Evolutionary conservation across 306 rosid species (phyloP).

Genomic region (Rosa lucieae): DNA sequence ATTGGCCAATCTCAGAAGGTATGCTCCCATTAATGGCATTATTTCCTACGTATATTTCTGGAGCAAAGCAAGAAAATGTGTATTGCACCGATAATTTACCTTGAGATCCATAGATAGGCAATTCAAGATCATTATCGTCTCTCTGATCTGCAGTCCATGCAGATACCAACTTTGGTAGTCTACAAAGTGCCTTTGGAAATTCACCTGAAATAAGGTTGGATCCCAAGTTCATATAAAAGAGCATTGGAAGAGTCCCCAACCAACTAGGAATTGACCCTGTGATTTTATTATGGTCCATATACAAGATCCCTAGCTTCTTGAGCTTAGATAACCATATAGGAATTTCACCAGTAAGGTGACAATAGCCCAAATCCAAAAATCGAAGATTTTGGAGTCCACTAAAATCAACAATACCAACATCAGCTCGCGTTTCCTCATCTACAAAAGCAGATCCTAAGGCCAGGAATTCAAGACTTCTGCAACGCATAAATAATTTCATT

Average conservation of each 20-base stretch:
- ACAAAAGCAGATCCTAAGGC: background rate
- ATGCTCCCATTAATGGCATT: background rate
- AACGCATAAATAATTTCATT: background rate
- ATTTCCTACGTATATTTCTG: background rate
- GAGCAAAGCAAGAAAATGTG: background rate
- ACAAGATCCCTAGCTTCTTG: background rate
- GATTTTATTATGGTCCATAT: background rate
- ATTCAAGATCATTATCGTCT: background rate
- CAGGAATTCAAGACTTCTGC: background rate
- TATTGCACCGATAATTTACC: background rate
- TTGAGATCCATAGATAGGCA: background rate
- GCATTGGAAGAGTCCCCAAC: background rate
- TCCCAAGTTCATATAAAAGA: background rate
- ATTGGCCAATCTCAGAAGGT: background rate
- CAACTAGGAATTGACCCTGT: background rate
- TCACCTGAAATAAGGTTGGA: background rate
- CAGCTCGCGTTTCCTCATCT: background rate
- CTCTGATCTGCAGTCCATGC: background rate
- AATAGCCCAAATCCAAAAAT: background rate
- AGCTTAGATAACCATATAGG: background rate
- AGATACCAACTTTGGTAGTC: background rate
- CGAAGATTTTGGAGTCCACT: background rate
- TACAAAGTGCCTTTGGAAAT: background rate
- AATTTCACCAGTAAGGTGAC: background rate
- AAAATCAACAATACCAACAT: background rate